Evolutionary conservation across 148 eudicot genomes (phyloP), one percentile per base, ranked within the genome.

Genomic region (Rhododendron kiyosumense): DNA sequence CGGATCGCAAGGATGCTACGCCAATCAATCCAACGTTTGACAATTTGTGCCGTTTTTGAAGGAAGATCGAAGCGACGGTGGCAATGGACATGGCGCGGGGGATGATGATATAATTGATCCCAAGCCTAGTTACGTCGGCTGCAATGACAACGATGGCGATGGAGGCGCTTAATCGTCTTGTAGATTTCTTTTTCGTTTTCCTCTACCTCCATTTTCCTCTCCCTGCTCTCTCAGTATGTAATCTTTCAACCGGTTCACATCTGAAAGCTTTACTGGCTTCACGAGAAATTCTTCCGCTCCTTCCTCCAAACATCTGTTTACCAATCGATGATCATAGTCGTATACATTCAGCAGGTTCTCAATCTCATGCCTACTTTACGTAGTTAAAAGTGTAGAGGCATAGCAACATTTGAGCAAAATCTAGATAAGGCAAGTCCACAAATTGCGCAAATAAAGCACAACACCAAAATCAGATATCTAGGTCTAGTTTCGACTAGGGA

Each of bases 211-310:
- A 18, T 69, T 15, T 51, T 84, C 85, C 30, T 81, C 75, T n/a
- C 17, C 89, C 15, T 84, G 88, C n/a, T 85, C 91, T 82, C 79
- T 88, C 71, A 88, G 22, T 9, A 94, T 82, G 84, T 87, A 89
- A 81, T 92, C 92, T 85, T 88, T 90, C 34, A 95, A 83, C 30
- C 96, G 96, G 84, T 90, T 86, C 46, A 94, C 98, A 61, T 95
- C 98, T 5, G 96, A 88, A 28, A 95, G 89, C 89, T 93, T 93
- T 65, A 95, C 96, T 2, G 98, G 98, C 91, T 95, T 95, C 75
- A 95, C 75, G 8, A 95, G 88, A 74, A 88, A 95, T 26, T 94
- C 98, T 78, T 95, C 91, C 32, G 98, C 98, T 85, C 98, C 98
- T 88, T 89, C 95, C 82, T 94, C 96, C 88, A 95, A 88, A 86